These are phyloP conservation scores for Backusella australiensis DNA, from an alignment of 192 early-diverging fungal species.

Conservation along the genomic window DNA sequence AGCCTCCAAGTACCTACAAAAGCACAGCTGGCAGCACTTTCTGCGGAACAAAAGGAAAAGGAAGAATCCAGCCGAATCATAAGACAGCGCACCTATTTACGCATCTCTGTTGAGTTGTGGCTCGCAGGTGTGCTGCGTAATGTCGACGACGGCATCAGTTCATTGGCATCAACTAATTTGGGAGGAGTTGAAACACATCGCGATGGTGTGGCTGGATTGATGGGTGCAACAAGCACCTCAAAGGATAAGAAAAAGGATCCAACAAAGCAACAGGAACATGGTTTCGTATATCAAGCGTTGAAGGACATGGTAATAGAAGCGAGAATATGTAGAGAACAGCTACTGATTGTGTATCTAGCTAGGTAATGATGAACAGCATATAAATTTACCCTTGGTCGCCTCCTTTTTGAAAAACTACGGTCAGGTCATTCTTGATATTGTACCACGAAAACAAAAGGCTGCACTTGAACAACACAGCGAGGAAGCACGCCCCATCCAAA, in stretches of 20 bases:
- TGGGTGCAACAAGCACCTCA: constrained; percentile 20
- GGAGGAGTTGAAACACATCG: constrained; percentile 42
- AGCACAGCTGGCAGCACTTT: constrained; percentile 57
- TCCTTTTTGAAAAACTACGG: constrained; percentile 58
- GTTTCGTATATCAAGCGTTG: constrained; percentile 49
- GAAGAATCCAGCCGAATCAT: constrained; percentile 74
- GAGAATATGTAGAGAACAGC: background rate
- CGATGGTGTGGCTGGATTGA: constrained; percentile 48
- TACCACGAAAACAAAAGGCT: constrained; percentile 42
- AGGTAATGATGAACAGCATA: constrained; percentile 47
- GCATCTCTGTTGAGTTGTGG: constrained; percentile 82
- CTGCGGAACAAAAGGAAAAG: constrained; percentile 80
- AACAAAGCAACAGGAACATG: constrained; percentile 27
- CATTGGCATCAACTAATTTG: constrained; percentile 37
- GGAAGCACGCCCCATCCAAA: constrained; percentile 11
- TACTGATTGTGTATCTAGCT: constrained; percentile 11
- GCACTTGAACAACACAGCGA: constrained; percentile 35
- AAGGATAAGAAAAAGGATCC: constrained; percentile 24
- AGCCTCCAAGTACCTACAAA: constrained; percentile 58
- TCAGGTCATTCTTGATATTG: constrained; percentile 46
- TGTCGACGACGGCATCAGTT: constrained; percentile 58
- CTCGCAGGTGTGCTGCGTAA: constrained; percentile 72
- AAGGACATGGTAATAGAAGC: constrained; percentile 46
- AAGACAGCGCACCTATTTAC: constrained; percentile 63
- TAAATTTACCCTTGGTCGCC: constrained; percentile 50